Conservation (phyloP, 2,329 filamentous ascomycete genomes). For the Curvularia sp. region DNA sequence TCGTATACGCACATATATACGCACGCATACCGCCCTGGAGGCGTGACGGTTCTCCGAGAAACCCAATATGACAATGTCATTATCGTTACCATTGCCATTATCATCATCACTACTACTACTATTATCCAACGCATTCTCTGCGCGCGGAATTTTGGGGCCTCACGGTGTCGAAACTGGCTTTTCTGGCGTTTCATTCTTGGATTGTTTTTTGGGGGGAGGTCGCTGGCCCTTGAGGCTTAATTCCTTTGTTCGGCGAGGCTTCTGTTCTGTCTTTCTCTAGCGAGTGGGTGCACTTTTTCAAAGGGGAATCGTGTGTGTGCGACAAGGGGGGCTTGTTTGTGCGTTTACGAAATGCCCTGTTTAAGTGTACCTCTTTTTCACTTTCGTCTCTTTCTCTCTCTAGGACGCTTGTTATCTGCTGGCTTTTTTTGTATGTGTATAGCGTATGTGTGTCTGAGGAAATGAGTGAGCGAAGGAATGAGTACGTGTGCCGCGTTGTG, state of each 20-base stretch:
- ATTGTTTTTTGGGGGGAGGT: neutral
- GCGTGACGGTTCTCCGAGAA: neutral
- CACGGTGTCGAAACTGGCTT: neutral
- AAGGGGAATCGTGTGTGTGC: no score
- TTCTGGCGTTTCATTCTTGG: neutral
- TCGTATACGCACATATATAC: neutral
- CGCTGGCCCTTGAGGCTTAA: neutral
- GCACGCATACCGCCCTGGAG: neutral
- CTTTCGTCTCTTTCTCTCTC: neutral
- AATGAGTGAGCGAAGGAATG: neutral
- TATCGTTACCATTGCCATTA: neutral
- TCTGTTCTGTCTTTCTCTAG: neutral
- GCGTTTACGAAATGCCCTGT: neutral
- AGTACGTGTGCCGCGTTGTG: neutral
- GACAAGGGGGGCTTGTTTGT: neutral
- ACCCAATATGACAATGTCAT: neutral
- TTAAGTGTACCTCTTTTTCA: neutral
- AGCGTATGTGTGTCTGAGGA: neutral
- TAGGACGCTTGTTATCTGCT: neutral
- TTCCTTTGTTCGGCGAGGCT: neutral
- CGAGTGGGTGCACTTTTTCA: neutral
- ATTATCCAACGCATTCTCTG: neutral
- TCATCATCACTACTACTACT: neutral
- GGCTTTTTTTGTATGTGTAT: neutral
- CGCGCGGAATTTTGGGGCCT: neutral